Conservation (phyloP, 2,329 filamentous ascomycete species). For the Exophiala sp. region DNA sequence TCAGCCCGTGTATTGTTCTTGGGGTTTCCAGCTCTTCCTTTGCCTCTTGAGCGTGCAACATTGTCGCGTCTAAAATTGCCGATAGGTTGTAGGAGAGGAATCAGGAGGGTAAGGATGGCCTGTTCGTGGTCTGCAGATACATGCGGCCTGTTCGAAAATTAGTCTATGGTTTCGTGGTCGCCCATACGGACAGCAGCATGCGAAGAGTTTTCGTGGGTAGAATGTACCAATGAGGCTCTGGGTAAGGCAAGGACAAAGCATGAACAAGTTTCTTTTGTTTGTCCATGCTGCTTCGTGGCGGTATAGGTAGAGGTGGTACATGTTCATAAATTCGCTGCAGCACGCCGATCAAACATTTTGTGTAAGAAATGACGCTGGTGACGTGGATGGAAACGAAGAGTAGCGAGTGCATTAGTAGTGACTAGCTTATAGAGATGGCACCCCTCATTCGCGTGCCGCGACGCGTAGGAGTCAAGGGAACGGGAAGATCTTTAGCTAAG, state of each 20-base stretch:
- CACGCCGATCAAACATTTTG: conserved; percentile 2
- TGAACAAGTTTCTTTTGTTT: conserved; percentile 19
- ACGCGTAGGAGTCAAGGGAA: not conserved
- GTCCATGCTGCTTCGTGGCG: conserved; percentile 6
- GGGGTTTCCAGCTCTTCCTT: conserved; percentile 12
- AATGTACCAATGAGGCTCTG: conserved; percentile 23
- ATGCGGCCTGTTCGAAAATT: conserved; percentile 13
- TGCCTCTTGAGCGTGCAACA: conserved; percentile 38
- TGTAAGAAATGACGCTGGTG: not conserved
- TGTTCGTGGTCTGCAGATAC: conserved; percentile 13
- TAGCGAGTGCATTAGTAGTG: not conserved
- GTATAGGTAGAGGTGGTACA: not conserved
- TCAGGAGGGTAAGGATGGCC: conserved; percentile 17
- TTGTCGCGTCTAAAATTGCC: conserved; percentile 39
- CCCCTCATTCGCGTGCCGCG: conserved; percentile 2
- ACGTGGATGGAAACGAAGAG: not conserved
- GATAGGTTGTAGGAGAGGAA: conserved; percentile 32
- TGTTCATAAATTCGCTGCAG: not conserved
- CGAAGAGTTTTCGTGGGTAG: not conserved
- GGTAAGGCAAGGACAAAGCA: conserved; percentile 21
- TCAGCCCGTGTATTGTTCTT: conserved; percentile 13
- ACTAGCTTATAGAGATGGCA: not conserved
- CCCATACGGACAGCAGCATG: not conserved
- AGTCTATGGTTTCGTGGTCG: conserved; percentile 1
- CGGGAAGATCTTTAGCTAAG: not conserved